These are phyloP conservation scores for Teunomyces kruisii DNA, from an alignment of 805 yeast genomes.

Conservation along the genomic window DNA sequence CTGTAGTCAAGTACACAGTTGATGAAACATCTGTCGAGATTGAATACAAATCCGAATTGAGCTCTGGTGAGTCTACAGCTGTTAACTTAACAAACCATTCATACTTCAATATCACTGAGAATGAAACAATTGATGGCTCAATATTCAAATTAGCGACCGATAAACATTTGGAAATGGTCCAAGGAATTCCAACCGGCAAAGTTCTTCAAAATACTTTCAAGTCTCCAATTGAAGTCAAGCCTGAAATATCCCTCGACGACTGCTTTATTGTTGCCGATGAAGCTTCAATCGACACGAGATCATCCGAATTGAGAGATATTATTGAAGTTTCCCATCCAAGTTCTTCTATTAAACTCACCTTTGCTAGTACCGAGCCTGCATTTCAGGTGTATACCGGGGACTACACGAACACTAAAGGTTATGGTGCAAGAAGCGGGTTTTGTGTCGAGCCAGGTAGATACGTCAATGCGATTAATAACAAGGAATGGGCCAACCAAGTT, in stretches of 20 bases:
- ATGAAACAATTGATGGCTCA: constrained; percentile 31
- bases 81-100: constrained; percentile 63
- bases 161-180: constrained; percentile 43
- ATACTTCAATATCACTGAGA: constrained; percentile 51
- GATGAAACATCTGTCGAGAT: constrained; percentile 39
- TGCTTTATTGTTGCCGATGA: constrained; percentile 47
- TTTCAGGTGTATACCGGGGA: constrained; percentile 69
- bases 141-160: constrained; percentile 35
- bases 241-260: constrained; percentile 34
- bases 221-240: constrained; percentile 16
- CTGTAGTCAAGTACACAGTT: constrained; percentile 47
- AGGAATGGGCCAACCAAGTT: constrained; percentile 51
- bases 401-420: constrained; percentile 38
- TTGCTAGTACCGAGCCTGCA: constrained; percentile 61
- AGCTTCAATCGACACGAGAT: constrained; percentile 49
- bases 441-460: constrained; percentile 64
- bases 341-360: constrained; percentile 40
- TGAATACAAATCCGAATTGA: constrained; percentile 47
- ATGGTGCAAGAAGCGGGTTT: constrained; percentile 50
- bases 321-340: constrained; percentile 47
- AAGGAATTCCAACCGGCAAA: constrained; percentile 48
- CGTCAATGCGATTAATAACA: constrained; percentile 51
- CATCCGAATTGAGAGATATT: constrained; percentile 30
- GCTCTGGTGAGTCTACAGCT: constrained; percentile 42
- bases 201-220: constrained; percentile 23